Evolutionary conservation across 2,329 filamentous ascomycete species (phyloP), one percentile per base, ranked within the genome.

Genomic region (Conoideocrella luteorostrata): DNA sequence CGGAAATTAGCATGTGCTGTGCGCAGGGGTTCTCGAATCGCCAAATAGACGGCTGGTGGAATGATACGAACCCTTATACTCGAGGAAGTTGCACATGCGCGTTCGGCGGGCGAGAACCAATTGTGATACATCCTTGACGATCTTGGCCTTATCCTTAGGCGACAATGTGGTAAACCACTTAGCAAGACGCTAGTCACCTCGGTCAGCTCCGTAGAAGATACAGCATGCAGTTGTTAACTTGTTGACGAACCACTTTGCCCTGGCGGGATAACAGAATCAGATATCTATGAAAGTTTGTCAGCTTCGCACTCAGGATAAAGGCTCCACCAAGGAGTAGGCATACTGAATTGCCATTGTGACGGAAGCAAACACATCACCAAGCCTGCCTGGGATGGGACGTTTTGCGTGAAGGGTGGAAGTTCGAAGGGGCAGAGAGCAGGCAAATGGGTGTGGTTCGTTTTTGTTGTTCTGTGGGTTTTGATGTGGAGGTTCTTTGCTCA

Each of bases 131-230:
- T 98, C 93, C 70, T 98, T 98, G 77, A 98, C 91, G 64, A 98
- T 97, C 78, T 98, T 98, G 69, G 91, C 93, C 74, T 98, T 98
- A 63, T 98, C 93, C 70, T 86, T 96, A 51, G 93, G 93, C 28
- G 91, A 95, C 50, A 98, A 78, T 13, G 93, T 98, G 44, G 90
- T 95, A 71, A 98, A 98, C 93, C 93, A 98, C 74, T 98, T 98
- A 56, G 93, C 93, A 45, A 98, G 84, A 63, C 93, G 90, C 93
- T 98, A 51, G 47, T 53, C 38, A 36, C 11, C 32, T 44, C 40
- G 6, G 44, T 53, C 39, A 52, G 47, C 22, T 24, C 15, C 32
- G 13, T 30, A 15, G n/a, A 30, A 24, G 11, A 24, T 13, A 13
- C 29, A 15, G 7, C n/a, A 18, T 12, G 40, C 15, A 34, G 28